phyloP scores from a whole-genome alignment of 371 early-diverging fungal genomes.

The Smittium mucronatum region DNA sequence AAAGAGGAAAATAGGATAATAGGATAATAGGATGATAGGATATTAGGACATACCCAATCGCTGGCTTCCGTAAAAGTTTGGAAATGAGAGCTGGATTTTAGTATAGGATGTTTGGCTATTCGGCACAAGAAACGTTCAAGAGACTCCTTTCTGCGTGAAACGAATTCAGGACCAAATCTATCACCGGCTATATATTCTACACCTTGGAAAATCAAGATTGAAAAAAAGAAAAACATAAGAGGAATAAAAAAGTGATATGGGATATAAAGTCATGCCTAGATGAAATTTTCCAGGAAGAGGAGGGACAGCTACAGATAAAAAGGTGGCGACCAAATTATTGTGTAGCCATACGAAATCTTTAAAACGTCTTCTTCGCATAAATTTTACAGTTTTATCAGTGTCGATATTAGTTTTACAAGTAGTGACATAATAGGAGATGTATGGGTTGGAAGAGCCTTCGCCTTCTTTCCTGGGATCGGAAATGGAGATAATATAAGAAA shows the following conservation, averaged over 20 bases:
- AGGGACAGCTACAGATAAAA: constrained; percentile 69
- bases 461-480: constrained; percentile 72
- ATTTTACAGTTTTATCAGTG: constrained; percentile 18
- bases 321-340: constrained; percentile 51
- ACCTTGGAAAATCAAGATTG: background rate
- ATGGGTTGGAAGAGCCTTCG: constrained; percentile 62
- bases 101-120: constrained; percentile 73
- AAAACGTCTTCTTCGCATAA: constrained; percentile 68
- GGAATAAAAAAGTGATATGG: background rate
- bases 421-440: constrained; percentile 66
- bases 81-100: constrained; percentile 53
- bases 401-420: constrained; percentile 30
- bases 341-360: constrained; percentile 88
- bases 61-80: constrained; percentile 66
- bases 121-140: constrained; percentile 68
- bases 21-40: background rate
- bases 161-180: constrained; percentile 77
- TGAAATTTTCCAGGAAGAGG: constrained; percentile 86
- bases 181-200: constrained; percentile 88
- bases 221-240: background rate
- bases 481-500: constrained; percentile 18
- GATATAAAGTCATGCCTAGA: constrained; percentile 6
- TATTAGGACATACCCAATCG: constrained; percentile 39
- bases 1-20: background rate
- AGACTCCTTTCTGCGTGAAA: constrained; percentile 60